Percentiles rank a stretch among this genome's conserved stretches.
Conservation (phyloP, 2,329 filamentous ascomycete genomes). For the Phyllosticta citribraziliensis region DNA sequence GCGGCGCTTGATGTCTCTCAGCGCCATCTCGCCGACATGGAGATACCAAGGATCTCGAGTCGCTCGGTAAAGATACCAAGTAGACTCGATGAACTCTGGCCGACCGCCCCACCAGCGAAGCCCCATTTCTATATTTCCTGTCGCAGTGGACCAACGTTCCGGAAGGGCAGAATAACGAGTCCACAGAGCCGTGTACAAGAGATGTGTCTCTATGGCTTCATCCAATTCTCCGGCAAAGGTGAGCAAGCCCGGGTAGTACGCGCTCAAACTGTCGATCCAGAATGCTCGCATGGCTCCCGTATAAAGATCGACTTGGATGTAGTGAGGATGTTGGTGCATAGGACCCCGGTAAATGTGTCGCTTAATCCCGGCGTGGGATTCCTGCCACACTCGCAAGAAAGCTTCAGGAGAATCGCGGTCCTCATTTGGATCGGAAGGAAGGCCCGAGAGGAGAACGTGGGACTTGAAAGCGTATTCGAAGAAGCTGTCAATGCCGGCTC, state of each 20-base stretch:
- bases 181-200: constrained; percentile 90
- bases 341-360: constrained; percentile 76
- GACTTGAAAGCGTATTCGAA: constrained; percentile 97
- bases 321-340: constrained; percentile 76
- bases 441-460: constrained; percentile 77
- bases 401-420: constrained; percentile 61
- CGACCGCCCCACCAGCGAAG: constrained; percentile 92
- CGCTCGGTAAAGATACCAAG: constrained; percentile 88
- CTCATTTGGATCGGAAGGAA: constrained; percentile 37
- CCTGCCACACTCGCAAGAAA: constrained; percentile 75
- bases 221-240: constrained; percentile 80
- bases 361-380: constrained; percentile 78
- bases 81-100: constrained; percentile 95
- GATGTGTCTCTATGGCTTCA: constrained; percentile 80
- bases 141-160: constrained; percentile 83
- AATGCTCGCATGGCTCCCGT: constrained; percentile 82
- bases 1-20: constrained; percentile 75
- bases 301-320: constrained; percentile 78
- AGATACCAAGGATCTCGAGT: constrained; percentile 95
- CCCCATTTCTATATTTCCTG: constrained; percentile 73
- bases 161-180: constrained; percentile 88
- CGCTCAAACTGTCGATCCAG: constrained; percentile 94
- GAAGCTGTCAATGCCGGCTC: constrained; percentile 94
- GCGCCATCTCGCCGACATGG: constrained; percentile 89
- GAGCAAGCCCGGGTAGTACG: constrained; percentile 87